Evolutionary conservation across 495 filamentous ascomycete genomes (phyloP), one percentile per base, ranked within the genome.

Genomic region (Penicillium fimorum): DNA sequence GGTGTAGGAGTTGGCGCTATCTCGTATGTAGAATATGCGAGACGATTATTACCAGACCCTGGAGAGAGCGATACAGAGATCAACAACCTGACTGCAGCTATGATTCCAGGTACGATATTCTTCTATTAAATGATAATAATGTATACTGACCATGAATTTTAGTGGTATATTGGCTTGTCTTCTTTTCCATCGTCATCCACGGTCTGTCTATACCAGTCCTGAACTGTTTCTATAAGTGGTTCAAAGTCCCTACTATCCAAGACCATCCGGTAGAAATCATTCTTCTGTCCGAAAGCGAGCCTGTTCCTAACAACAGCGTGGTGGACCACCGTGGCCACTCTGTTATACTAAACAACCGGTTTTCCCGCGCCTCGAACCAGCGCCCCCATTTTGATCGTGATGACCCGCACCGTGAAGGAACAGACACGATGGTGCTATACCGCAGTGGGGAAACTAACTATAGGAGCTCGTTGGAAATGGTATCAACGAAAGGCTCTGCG

Each of bases 151-250:
- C 32, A 12, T 29, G 6, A 29, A 33, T 58, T 25, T 25, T 35
- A 69, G 79, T 82, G 7, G 82, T 84, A 5, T 84, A 83, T 61
- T 84, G 77, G 67, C 76, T 85, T 5, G 81, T 84, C 12, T 67
- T 83, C 22, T 80, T 83, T 69, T 83, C 80, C 1, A 82, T 84
- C 43, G 53, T 84, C 20, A 71, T 84, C 1, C 82, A 86, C 60
- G 80, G 82, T 38, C 65, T 85, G 1, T 84, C 81, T 0, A 82
- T 84, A 42, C 82, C 82, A 0, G 60, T 71, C 1, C 70, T 84
- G 22, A 77, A 77, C 56, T 35, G 63, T 7, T 62, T 82, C 52
- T 85, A 83, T 62, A 63, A 57, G 45, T 72, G 58, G 52, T 69
- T 64, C 33, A 71, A 71, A 33, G 75, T 84, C 33, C 64, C 70